Base-by-base conservation (phyloP, 495 filamentous ascomycete species). In the Hypoxylon lenormandii region DNA sequence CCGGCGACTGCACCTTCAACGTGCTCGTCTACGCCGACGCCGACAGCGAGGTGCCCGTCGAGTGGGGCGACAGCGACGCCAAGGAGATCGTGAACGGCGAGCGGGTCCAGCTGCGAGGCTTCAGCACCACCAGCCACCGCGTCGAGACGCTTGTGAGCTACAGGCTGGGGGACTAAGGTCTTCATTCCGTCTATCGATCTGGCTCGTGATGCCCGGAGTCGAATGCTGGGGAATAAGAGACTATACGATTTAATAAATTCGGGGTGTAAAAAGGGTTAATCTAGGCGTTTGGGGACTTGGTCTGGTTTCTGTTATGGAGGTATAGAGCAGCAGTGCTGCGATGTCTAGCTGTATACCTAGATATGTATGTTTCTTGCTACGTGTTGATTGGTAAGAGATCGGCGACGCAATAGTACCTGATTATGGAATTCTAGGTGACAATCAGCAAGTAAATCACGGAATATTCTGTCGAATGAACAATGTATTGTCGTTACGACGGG, bases 41-140 rank as follows among this genome's bases (percentile, higher is more conserved):
- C 6, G 93, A 97, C 78, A 94, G 91, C 19, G 95, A 98, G 21
- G 95, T 98, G 13, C 95, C 95, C 5, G 90, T 98, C 60, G 96
- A 98, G 79, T 98, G 95, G 95, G 95, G 95, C 33, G 95, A 98
- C 80, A 96, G 92, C 72, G 95, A 98, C 76, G 94, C 96, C 48
- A 97, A 97, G 81, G 95, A 98, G 83, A 97, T 98, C 72, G 90
- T 89, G 75, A 92, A 94, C 72, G 94, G 92, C 13, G 95, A 98
- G 83, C 94, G 96, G 76, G 95, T 98, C 7, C 93, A 96, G 78
- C 80, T 98, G 69, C 84, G 96, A 71, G 96, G 94, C 61, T 98
- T 97, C 79, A 97, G 93, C 77, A 98, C 95, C 5, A 92, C 89
- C 61, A 95, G 88, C 70, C 95, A 98, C 77, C 84, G 90, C 6